Percentiles rank a stretch among this genome's conserved stretches.
Conservation (phyloP, 169 alveolate genomes). For the Eimeria brunetti region DNA sequence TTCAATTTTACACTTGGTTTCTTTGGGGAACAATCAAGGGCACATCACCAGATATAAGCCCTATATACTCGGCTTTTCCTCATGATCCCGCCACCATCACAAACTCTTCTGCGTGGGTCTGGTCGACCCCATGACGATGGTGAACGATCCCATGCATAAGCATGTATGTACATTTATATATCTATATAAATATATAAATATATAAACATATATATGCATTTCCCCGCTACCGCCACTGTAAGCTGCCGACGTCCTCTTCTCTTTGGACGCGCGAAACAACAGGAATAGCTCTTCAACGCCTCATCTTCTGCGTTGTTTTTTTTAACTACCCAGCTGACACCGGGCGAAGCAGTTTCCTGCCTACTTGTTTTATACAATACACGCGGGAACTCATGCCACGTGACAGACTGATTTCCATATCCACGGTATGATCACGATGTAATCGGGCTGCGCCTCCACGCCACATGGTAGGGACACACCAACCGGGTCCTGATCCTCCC, state of each 20-base stretch:
- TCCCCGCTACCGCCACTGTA: background rate
- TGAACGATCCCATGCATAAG: background rate
- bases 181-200: background rate
- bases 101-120: background rate
- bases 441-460: background rate
- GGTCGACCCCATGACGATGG: background rate
- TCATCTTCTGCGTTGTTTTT: background rate
- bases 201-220: background rate
- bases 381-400: background rate
- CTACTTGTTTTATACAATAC: conserved; percentile 3
- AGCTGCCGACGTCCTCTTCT: conserved; percentile 20
- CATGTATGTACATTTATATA: background rate
- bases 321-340: background rate
- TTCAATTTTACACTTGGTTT: background rate
- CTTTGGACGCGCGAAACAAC: conserved; percentile 33
- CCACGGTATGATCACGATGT: background rate
- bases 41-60: background rate
- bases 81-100: background rate
- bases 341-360: conserved; percentile 17
- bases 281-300: background rate
- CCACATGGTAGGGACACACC: background rate
- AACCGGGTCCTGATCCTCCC: background rate
- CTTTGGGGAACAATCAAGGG: too few relatives aligned
- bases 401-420: background rate
- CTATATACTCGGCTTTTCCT: background rate